These are phyloP conservation scores for Trichomonas vaginalis DNA, from an alignment of 208 protist genomes.

Conservation along the genomic window DNA sequence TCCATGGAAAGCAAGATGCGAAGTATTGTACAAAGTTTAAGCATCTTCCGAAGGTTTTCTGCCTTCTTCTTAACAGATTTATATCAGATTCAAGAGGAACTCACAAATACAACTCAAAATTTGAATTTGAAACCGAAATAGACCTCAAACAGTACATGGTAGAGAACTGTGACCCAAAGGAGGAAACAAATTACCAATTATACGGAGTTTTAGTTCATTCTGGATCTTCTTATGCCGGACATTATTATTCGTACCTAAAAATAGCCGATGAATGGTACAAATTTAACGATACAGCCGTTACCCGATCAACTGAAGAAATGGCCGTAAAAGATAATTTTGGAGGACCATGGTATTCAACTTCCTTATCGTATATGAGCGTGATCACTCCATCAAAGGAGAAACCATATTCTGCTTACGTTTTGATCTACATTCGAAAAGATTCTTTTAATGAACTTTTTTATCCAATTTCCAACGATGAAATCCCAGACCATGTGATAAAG, in stretches of 20 bases:
- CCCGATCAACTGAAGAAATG: neutral
- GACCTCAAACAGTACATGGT: neutral
- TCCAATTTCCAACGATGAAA: neutral
- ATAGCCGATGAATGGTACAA: neutral
- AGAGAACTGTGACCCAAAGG: neutral
- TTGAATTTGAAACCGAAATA: neutral
- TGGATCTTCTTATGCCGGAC: neutral
- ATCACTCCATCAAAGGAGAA: neutral
- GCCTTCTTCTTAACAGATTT: conserved; percentile 65
- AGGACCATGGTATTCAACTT: neutral
- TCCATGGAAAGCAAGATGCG: conserved; percentile 41
- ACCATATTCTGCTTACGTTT: neutral
- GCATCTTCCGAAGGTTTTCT: conserved; percentile 53
- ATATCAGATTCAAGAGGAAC: conserved; percentile 56
- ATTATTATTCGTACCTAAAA: neutral
- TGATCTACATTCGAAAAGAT: conserved; percentile 4
- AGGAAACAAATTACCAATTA: neutral
- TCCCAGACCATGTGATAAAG: neutral
- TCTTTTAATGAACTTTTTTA: neutral
- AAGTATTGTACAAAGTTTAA: conserved; percentile 52
- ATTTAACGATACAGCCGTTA: neutral
- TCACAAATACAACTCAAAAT: conserved; percentile 45
- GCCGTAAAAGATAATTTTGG: neutral
- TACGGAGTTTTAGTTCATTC: neutral
- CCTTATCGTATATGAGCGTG: neutral